Percentiles rank a stretch among this genome's conserved stretches.
Conservation (phyloP, 2,329 filamentous ascomycete genomes). For the Calonectria ilicicola region DNA sequence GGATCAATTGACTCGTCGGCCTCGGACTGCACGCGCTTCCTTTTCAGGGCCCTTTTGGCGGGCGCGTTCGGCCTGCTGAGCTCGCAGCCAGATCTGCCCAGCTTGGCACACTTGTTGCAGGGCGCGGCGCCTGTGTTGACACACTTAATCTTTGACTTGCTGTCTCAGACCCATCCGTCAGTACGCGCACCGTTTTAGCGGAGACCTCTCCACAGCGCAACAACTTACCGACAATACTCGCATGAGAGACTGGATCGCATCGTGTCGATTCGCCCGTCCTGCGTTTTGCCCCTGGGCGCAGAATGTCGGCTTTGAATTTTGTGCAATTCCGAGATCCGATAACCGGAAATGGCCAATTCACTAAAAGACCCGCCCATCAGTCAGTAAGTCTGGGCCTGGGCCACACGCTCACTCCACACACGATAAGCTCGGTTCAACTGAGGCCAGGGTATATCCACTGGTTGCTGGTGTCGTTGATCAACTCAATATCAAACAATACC, state of each 20-base stretch:
- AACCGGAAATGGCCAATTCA: neutral
- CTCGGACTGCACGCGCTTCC: neutral
- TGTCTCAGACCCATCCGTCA: conserved; percentile 22
- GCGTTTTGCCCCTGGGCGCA: neutral
- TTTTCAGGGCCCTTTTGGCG: conserved; percentile 17
- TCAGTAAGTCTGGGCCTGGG: no score
- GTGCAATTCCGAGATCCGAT: neutral
- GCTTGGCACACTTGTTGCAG: conserved; percentile 46
- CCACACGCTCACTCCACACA: no score
- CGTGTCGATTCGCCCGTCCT: neutral
- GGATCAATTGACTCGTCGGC: neutral
- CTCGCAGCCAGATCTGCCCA: conserved; percentile 40
- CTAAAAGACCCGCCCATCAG: neutral
- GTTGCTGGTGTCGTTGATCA: no score
- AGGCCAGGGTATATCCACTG: neutral
- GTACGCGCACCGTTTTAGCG: neutral
- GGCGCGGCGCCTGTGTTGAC: conserved; percentile 46
- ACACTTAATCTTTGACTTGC: conserved; percentile 51
- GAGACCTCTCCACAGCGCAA: neutral
- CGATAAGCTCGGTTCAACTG: neutral
- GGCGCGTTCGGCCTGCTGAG: conserved; percentile 34
- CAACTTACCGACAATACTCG: neutral
- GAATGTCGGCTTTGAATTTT: conserved; percentile 5
- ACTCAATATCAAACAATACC: no score
- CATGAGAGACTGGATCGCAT: conserved; percentile 5